Evolutionary conservation across 2,329 filamentous ascomycete genomes (phyloP).

Genomic region (Xylariaceae sp.): DNA sequence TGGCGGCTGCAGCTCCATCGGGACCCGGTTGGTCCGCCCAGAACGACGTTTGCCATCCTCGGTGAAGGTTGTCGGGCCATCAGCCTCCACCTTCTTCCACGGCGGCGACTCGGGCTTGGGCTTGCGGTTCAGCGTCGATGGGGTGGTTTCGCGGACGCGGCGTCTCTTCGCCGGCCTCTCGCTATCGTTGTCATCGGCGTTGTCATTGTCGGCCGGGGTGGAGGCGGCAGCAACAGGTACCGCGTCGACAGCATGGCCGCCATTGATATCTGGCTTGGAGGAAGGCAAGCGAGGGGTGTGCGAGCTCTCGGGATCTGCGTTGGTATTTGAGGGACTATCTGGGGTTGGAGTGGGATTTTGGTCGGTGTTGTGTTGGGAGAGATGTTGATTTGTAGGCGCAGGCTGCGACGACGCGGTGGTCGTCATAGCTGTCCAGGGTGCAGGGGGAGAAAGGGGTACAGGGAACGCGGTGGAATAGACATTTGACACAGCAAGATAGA

Average conservation of each 20-base stretch:
- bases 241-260: conserved; percentile 5
- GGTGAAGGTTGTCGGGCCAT: conserved; percentile 81
- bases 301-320: conserved; percentile 13
- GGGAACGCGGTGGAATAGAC: conserved; percentile 48
- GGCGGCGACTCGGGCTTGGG: conserved; percentile 67
- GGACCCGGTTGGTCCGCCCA: conserved; percentile 52
- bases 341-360: conserved; percentile 4
- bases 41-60: conserved; percentile 64
- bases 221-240: conserved; percentile 4
- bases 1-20: conserved; percentile 43
- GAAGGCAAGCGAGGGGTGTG: conserved; percentile 3
- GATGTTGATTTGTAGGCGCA: conserved; percentile 29
- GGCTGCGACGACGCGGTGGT: conserved; percentile 50
- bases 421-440: conserved; percentile 46
- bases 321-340: conserved; percentile 9
- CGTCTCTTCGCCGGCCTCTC: conserved; percentile 58
- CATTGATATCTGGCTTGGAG: conserved; percentile 11
- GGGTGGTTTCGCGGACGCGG: conserved; percentile 45
- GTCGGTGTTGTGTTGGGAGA: conserved; percentile 12
- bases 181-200: conserved; percentile 8
- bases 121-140: conserved; percentile 26
- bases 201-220: conserved; percentile 20
- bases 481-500: conserved; percentile 50
- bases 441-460: conserved; percentile 37
- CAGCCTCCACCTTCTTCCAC: conserved; percentile 80